Evolutionary conservation across 768 basidiomycete genomes (phyloP).

Genomic region (Kwoniella sp.): DNA sequence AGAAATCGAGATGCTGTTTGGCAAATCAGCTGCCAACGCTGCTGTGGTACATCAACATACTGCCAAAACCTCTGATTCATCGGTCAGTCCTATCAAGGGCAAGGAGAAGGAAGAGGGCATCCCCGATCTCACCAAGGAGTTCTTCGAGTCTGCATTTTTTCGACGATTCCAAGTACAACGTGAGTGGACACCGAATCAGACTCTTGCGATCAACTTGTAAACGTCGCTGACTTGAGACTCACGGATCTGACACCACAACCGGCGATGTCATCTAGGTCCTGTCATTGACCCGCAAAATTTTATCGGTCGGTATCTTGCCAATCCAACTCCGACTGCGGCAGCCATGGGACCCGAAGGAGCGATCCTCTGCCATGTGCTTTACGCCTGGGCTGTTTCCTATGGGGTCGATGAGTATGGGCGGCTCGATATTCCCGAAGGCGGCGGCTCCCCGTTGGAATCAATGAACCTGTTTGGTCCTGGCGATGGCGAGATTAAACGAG

Average conservation of each 20-base stretch:
- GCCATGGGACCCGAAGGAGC: constrained; percentile 70
- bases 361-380: constrained; percentile 75
- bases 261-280: constrained; percentile 64
- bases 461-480: constrained; percentile 26
- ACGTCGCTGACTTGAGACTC: too few species aligned
- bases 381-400: constrained; percentile 86
- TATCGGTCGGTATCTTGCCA: constrained; percentile 62
- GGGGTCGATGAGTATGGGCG: constrained; percentile 79
- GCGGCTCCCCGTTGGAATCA: constrained; percentile 24
- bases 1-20: constrained; percentile 49
- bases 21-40: constrained; percentile 30
- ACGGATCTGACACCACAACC: neutral
- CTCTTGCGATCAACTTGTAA: too few species aligned
- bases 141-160: constrained; percentile 85
- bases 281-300: constrained; percentile 82
- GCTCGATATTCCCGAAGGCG: constrained; percentile 57
- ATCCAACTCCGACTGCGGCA: constrained; percentile 58
- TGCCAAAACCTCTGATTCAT: constrained; percentile 12
- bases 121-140: constrained; percentile 72
- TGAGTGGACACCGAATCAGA: constrained; percentile 59
- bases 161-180: constrained; percentile 80
- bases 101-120: constrained; percentile 58
- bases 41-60: constrained; percentile 17
- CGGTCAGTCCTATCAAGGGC: constrained; percentile 12
- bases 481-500: constrained; percentile 60